Percentiles rank a stretch among this genome's conserved stretches.
These are phyloP conservation scores for Sclerotinia subarctica DNA, from an alignment of 2,329 filamentous ascomycete genomes.

Conservation along the genomic window DNA sequence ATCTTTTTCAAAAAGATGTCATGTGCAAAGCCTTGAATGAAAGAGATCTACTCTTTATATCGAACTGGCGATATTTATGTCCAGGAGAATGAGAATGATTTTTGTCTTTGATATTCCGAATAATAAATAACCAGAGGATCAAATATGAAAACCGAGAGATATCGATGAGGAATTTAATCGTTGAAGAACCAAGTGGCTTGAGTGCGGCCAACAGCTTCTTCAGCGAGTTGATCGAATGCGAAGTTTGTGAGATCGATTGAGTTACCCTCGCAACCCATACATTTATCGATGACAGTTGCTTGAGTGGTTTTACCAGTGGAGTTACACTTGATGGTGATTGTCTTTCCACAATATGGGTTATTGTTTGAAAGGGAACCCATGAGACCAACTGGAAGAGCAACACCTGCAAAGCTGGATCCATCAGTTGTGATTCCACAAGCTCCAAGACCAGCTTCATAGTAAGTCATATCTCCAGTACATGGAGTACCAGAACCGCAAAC, in stretches of 20 bases:
- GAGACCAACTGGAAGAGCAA: constrained; percentile 63
- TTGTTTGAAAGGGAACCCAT: constrained; percentile 64
- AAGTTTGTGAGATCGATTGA: constrained; percentile 57
- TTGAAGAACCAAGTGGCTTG: constrained; percentile 49
- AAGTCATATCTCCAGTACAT: constrained; percentile 66
- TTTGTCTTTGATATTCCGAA: constrained; percentile 5
- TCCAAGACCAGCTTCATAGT: constrained; percentile 66
- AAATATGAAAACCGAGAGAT: not conserved
- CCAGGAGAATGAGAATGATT: constrained; percentile 17
- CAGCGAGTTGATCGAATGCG: constrained; percentile 43
- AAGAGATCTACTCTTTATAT: constrained; percentile 14
- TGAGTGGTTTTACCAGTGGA: constrained; percentile 55
- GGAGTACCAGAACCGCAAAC: constrained; percentile 38
- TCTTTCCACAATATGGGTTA: constrained; percentile 69
- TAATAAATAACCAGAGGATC: not conserved
- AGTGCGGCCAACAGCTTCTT: constrained; percentile 45
- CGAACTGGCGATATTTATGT: constrained; percentile 9
- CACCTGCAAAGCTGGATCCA: constrained; percentile 56
- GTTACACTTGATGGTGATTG: constrained; percentile 63
- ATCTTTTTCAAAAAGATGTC: constrained; percentile 18
- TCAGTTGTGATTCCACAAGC: constrained; percentile 64
- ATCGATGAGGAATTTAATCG: constrained; percentile 13
- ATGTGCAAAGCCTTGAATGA: constrained; percentile 13
- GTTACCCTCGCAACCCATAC: constrained; percentile 58
- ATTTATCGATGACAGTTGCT: constrained; percentile 70